A percentile compares a stretch with the other conserved stretches of the same genome.
These are phyloP conservation scores for Babesia bovis DNA, from an alignment of 169 alveolate genomes.

Conservation along the genomic window DNA sequence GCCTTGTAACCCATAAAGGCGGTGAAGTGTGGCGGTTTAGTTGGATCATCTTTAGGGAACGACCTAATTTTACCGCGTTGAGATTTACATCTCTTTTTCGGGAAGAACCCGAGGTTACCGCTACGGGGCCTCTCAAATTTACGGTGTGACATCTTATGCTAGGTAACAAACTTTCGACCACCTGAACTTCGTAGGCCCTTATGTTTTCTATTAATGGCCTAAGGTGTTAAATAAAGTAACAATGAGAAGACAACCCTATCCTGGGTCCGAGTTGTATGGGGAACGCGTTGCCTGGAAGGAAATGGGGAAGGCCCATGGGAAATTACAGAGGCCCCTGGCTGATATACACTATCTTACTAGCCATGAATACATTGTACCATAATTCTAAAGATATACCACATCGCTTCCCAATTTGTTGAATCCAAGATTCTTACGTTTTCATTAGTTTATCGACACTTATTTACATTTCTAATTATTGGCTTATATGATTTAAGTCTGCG, in stretches of 20 bases:
- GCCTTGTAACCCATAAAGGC: slow-evolving; percentile 99
- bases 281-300: neutral
- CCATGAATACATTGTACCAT: too few relatives aligned
- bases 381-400: too few relatives aligned
- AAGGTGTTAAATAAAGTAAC: neutral
- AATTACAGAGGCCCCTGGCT: neutral
- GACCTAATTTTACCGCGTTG: slow-evolving; percentile 89
- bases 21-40: slow-evolving; percentile 95
- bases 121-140: slow-evolving; percentile 99
- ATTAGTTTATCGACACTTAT: too few relatives aligned
- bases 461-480: too few relatives aligned
- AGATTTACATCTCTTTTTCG: slow-evolving; percentile 92
- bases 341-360: too few relatives aligned
- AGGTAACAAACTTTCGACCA: neutral
- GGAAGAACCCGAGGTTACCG: slow-evolving; percentile 99
- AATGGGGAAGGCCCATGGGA: slow-evolving; percentile 8
- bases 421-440: too few relatives aligned
- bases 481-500: too few relatives aligned
- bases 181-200: neutral
- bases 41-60: slow-evolving; percentile 98
- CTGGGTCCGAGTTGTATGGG: slow-evolving; percentile 10
- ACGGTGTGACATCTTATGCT: slow-evolving; percentile 95
- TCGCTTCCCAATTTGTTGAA: too few relatives aligned
- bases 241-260: neutral
- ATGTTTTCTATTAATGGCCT: neutral